phyloP scores from a whole-genome alignment of 805 yeast genomes.

The Starmerella stellata region DNA sequence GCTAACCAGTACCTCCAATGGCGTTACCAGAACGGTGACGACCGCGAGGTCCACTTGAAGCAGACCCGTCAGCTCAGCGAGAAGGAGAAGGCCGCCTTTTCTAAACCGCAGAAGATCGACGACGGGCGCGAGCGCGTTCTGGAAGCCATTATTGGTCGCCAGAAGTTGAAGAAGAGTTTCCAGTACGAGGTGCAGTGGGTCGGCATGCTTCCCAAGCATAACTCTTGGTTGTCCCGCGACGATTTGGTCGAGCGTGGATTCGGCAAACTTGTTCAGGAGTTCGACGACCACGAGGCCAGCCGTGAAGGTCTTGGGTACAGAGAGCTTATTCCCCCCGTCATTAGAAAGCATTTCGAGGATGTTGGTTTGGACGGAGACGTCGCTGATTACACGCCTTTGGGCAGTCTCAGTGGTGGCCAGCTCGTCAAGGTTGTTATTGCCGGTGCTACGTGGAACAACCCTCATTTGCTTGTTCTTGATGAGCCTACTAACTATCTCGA shows the following conservation, averaged over 20 bases:
- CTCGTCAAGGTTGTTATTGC: conserved; percentile 95
- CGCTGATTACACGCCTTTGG: conserved; percentile 95
- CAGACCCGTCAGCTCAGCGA: conserved; percentile 77
- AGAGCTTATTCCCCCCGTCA: conserved; percentile 77
- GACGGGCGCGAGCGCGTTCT: conserved; percentile 75
- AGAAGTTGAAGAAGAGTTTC: conserved; percentile 86
- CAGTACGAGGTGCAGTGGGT: conserved; percentile 95
- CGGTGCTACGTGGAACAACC: conserved; percentile 99
- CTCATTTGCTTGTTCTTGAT: conserved; percentile 89
- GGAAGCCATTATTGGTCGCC: conserved; percentile 94
- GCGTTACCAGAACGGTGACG: conserved; percentile 96
- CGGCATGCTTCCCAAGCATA: conserved; percentile 76
- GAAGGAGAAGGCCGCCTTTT: conserved; percentile 60
- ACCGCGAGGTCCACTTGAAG: conserved; percentile 85
- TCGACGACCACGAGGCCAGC: conserved; percentile 97
- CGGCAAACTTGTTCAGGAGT: conserved; percentile 79
- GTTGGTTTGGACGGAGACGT: conserved; percentile 96
- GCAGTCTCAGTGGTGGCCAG: conserved; percentile 95
- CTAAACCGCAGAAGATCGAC: conserved; percentile 54
- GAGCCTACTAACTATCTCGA: conserved; percentile 99
- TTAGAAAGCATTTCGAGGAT: conserved; percentile 90
- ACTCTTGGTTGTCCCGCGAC: conserved; percentile 85
- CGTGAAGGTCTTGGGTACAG: conserved; percentile 98
- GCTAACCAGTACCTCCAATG: conserved; percentile 96
- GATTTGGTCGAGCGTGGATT: conserved; percentile 65